Conservation (phyloP, 768 basidiomycete genomes). For the Termitomyces sp. region DNA sequence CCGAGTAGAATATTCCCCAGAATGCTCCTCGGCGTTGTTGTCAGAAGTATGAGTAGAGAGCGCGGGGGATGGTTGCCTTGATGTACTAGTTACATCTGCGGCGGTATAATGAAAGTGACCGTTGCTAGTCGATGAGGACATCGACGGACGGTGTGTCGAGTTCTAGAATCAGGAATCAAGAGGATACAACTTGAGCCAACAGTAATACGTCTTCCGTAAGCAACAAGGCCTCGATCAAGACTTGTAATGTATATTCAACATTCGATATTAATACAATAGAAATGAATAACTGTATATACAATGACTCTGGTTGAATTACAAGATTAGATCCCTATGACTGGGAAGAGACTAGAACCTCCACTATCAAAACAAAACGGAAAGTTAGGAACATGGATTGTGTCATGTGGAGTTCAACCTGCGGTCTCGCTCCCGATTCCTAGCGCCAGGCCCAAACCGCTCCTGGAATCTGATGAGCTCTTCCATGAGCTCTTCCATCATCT, state of each 20-base stretch:
- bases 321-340: neutral
- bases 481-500: constrained; percentile 90
- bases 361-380: neutral
- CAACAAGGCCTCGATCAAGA: neutral
- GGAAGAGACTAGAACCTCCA: constrained; percentile 1
- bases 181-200: no score
- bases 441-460: constrained; percentile 72
- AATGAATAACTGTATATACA: neutral
- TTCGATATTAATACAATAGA: constrained; percentile 7
- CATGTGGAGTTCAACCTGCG: constrained; percentile 36
- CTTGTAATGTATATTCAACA: neutral
- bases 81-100: constrained; percentile 23
- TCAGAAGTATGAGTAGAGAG: constrained; percentile 45
- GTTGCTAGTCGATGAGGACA: neutral
- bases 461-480: constrained; percentile 87
- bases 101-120: neutral
- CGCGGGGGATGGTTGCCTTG: constrained; percentile 23
- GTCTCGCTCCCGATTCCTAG: constrained; percentile 52
- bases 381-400: neutral
- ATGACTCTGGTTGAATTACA: neutral
- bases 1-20: constrained; percentile 62
- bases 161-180: no score
- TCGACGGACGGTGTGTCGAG: neutral
- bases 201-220: constrained; percentile 5
- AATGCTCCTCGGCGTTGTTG: constrained; percentile 33